A percentile compares a stretch with the other conserved stretches of the same genome.
Evolutionary conservation across 2,329 filamentous ascomycete genomes (phyloP).

Genomic region (Neophaeococcomyces mojaviensis): DNA sequence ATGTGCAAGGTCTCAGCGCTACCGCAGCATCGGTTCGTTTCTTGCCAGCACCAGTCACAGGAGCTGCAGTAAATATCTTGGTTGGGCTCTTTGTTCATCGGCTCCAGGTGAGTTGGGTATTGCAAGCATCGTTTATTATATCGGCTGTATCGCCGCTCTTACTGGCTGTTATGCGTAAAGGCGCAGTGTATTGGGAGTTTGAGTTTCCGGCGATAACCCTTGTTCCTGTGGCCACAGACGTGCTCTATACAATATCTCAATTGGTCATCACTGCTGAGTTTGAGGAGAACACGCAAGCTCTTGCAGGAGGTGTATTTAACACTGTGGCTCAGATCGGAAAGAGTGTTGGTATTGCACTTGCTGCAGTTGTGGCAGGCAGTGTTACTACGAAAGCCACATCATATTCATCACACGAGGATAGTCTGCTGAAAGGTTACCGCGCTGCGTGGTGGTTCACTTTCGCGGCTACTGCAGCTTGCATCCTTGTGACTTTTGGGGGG

Average conservation of each 20-base stretch:
- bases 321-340: constrained; percentile 51
- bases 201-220: constrained; percentile 34
- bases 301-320: constrained; percentile 57
- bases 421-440: constrained; percentile 45
- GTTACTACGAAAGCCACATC: constrained; percentile 30
- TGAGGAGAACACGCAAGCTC: constrained; percentile 47
- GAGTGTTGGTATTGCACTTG: constrained; percentile 46
- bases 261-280: constrained; percentile 49
- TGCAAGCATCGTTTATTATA: constrained; percentile 35
- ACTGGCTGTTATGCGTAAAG: constrained; percentile 47
- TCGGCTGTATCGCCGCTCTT: constrained; percentile 43
- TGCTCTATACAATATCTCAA: constrained; percentile 49
- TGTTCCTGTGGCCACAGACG: constrained; percentile 23
- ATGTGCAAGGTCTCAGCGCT: constrained; percentile 40
- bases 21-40: constrained; percentile 40
- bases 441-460: constrained; percentile 49
- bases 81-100: constrained; percentile 41
- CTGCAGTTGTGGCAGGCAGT: constrained; percentile 39
- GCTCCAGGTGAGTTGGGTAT: constrained; percentile 35
- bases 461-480: constrained; percentile 35
- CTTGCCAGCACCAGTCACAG: constrained; percentile 33
- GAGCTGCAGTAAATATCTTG: constrained; percentile 35
- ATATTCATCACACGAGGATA: neutral
- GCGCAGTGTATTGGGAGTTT: constrained; percentile 42
- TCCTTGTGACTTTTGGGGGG: constrained; percentile 30